Base-by-base conservation (phyloP, 2,329 filamentous ascomycete species). In the Fusarium sterilihyphosum region DNA sequence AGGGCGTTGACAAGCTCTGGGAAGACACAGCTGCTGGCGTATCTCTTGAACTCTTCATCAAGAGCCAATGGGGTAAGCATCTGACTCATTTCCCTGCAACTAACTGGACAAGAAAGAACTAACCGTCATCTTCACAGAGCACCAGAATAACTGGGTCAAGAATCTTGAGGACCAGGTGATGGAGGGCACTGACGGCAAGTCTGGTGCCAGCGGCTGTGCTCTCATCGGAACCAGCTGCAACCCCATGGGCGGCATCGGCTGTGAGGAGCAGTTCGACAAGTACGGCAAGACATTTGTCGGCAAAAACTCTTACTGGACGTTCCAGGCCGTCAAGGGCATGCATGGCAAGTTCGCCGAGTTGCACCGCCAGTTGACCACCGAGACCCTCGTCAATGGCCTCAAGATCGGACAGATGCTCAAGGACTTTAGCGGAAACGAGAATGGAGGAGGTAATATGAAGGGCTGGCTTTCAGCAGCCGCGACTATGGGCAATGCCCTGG, bases 241-340 rank as follows among this genome's bases (percentile, higher is more conserved):
- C 6, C 69, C 70, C 2, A 53, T 67, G 44, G 8, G 5, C 2
- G 54, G 59, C 0, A 41, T 73, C 1, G 24, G 59, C 1, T 73
- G 70, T 12, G 44, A 57, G 2, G 43, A 65, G 1, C 70, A 73
- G 13, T 73, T 61, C 5, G 70, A 73, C 6, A 60, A 54, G 16
- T 70, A 53, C 1, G 70, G 69, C 1, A n/a, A 33, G 5, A 29
- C 64, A 1, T 10, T 20, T 1, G 3, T 73, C 0, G 66, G 61
- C 22, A 73, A 73, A 44, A 65, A 57, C 22, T 73, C 69, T 6
- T 73, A 73, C 54, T 73, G 65, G 70, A 60, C 41, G 4, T 73
- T 73, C 2, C 69, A 70, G 17, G 65, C 69, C 2, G 70, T 62
- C 31, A 69, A 65, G 26, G 69, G 64, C 5, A 44, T 73, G 64